A percentile compares a stretch with the other conserved stretches of the same genome.
Evolutionary conservation across 805 yeast genomes (phyloP).

Genomic region (Myxozyma lipomycoides): DNA sequence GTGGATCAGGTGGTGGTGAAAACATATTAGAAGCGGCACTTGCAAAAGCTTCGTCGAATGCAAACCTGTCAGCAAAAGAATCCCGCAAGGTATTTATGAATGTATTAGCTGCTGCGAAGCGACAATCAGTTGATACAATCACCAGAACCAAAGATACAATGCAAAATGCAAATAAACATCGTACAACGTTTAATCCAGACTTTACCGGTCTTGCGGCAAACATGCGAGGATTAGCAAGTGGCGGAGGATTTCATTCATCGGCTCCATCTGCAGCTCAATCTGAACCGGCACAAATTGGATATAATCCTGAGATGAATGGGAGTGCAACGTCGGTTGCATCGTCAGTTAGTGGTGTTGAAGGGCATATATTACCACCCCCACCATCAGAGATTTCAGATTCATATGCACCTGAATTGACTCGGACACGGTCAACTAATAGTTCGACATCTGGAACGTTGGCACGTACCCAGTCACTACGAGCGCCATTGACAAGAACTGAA

Average conservation of each 20-base stretch:
- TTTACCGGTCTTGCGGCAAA: conserved; percentile 19
- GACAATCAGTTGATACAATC: conserved; percentile 21
- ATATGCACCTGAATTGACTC: conserved; percentile 1
- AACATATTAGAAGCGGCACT: conserved; percentile 25
- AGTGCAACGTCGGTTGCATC: conserved; percentile 5
- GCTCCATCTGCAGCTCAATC: background rate
- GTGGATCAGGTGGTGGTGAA: conserved; percentile 6
- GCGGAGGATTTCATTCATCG: no score
- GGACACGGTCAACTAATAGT: background rate
- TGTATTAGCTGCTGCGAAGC: conserved; percentile 24
- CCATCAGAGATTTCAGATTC: conserved; percentile 16
- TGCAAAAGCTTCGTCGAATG: conserved; percentile 20
- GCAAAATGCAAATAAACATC: background rate
- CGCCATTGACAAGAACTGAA: background rate
- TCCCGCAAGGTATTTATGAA: conserved; percentile 23
- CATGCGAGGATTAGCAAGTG: conserved; percentile 13
- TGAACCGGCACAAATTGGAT: conserved; percentile 12
- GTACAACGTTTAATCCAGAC: conserved; percentile 18
- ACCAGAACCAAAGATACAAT: conserved; percentile 12
- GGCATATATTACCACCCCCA: conserved; percentile 9
- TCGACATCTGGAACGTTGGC: conserved; percentile 1
- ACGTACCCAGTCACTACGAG: conserved; percentile 1
- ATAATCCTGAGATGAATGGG: conserved; percentile 10
- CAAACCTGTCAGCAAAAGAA: conserved; percentile 3
- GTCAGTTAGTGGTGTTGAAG: conserved; percentile 1